Evolutionary conservation across 352 stramenopile genomes (phyloP).

Genomic region (Phytophthora vignae): DNA sequence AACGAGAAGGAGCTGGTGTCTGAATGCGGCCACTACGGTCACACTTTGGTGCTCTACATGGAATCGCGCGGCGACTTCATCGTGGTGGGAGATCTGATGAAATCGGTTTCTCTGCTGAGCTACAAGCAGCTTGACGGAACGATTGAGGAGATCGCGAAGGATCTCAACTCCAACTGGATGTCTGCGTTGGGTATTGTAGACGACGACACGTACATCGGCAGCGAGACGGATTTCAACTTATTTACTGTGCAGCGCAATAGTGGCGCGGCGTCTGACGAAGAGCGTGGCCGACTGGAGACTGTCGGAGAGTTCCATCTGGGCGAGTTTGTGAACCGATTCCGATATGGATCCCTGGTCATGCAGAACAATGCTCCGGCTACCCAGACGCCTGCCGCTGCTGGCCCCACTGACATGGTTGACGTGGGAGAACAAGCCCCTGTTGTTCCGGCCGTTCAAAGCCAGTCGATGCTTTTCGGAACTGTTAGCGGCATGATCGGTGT

Average conservation of each 20-base stretch:
- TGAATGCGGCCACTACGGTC: slow-evolving; percentile 95
- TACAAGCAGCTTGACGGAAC: slow-evolving; percentile 93
- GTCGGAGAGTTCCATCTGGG: slow-evolving; percentile 95
- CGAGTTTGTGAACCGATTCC: slow-evolving; percentile 97
- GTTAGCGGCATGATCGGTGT: slow-evolving; percentile 97
- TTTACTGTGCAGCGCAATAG: slow-evolving; percentile 95
- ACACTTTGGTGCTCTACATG: slow-evolving; percentile 96
- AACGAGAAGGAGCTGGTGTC: slow-evolving; percentile 92
- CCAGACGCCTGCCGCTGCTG: slow-evolving; percentile 5
- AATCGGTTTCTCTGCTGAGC: slow-evolving; percentile 95
- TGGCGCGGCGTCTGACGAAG: slow-evolving; percentile 93
- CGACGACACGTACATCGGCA: slow-evolving; percentile 95
- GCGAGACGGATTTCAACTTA: slow-evolving; percentile 96
- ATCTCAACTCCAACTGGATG: slow-evolving; percentile 98
- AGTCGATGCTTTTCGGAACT: slow-evolving; percentile 94
- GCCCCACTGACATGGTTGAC: slow-evolving; percentile 63
- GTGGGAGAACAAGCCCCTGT: slow-evolving; percentile 29
- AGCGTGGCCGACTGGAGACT: slow-evolving; percentile 92
- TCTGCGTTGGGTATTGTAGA: slow-evolving; percentile 95
- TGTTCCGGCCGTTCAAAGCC: slow-evolving; percentile 18
- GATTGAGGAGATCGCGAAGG: slow-evolving; percentile 96
- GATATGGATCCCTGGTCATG: slow-evolving; percentile 96
- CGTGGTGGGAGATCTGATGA: slow-evolving; percentile 98
- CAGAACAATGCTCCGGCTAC: slow-evolving; percentile 60
- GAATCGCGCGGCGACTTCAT: slow-evolving; percentile 95